These are phyloP conservation scores for Phytophthora pinifolia DNA, from an alignment of 352 stramenopile genomes.

Conservation along the genomic window DNA sequence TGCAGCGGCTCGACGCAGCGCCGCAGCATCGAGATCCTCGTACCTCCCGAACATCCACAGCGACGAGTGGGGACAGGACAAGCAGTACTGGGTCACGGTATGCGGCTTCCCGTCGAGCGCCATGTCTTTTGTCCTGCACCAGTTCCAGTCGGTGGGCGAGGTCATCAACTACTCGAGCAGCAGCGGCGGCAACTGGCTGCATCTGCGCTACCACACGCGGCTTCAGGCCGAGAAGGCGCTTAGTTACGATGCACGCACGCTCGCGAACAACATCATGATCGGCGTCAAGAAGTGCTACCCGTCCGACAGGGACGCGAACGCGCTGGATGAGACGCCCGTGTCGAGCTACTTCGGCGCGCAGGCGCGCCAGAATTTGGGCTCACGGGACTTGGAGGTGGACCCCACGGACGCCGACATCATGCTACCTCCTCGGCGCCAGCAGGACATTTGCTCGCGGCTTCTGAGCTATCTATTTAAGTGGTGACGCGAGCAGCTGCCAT, in stretches of 20 bases:
- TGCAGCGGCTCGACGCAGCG: constrained; percentile 21
- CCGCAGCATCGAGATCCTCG: constrained; percentile 25
- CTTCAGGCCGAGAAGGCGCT: constrained; percentile 83
- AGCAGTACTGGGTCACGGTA: constrained; percentile 85
- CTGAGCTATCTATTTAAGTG: constrained; percentile 87
- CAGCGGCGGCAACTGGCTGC: constrained; percentile 75
- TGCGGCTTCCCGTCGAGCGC: constrained; percentile 71
- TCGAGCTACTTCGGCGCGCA: constrained; percentile 56
- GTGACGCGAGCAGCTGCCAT: constrained; percentile 27
- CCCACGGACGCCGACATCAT: constrained; percentile 82
- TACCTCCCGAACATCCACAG: constrained; percentile 56
- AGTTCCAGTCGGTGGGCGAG: constrained; percentile 78
- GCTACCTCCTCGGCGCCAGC: constrained; percentile 65
- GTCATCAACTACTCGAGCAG: constrained; percentile 67
- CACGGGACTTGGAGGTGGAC: constrained; percentile 70
- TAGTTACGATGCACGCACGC: constrained; percentile 61
- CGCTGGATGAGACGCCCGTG: constrained; percentile 54
- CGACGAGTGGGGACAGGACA: constrained; percentile 77
- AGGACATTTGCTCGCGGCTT: constrained; percentile 82
- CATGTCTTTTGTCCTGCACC: constrained; percentile 66
- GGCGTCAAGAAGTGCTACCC: constrained; percentile 79
- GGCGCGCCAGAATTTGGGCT: constrained; percentile 45
- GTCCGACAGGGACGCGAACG: constrained; percentile 57
- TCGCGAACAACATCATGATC: constrained; percentile 74
- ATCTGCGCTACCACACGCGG: constrained; percentile 76